Evolutionary conservation across 2,329 filamentous ascomycete genomes (phyloP).

Genomic region (Cladophialophora bantiana): DNA sequence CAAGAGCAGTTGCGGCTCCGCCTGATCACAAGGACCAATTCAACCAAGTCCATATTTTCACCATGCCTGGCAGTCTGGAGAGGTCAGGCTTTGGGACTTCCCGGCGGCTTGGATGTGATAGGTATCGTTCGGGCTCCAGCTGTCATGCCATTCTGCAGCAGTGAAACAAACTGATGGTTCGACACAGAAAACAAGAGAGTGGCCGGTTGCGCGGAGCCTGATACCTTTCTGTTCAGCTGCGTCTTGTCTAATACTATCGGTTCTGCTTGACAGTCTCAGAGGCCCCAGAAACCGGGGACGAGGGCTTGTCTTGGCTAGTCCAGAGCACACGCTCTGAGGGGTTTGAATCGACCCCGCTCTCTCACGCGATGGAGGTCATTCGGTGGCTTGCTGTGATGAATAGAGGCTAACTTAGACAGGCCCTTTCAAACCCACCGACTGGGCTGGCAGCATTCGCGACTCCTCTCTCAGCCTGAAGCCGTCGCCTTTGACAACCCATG

Average conservation of each 20-base stretch:
- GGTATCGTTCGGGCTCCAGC: conserved; percentile 7
- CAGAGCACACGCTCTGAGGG: not conserved
- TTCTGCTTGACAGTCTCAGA: conserved; percentile 1
- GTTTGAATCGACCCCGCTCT: not conserved
- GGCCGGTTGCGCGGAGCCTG: not conserved
- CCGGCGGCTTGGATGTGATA: conserved; percentile 17
- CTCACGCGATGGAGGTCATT: not conserved
- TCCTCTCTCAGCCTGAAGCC: conserved; percentile 2
- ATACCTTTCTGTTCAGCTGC: conserved; percentile 6
- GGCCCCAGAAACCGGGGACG: not conserved
- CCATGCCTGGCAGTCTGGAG: not conserved
- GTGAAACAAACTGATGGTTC: not conserved
- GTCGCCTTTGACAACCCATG: not conserved
- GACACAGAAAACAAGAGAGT: not conserved
- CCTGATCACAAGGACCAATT: conserved; percentile 23
- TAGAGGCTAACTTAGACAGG: conserved; percentile 9
- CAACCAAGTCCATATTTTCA: not conserved
- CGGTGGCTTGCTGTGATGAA: conserved; percentile 11
- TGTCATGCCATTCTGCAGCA: not conserved
- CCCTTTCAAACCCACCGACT: not conserved
- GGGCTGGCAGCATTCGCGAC: not conserved
- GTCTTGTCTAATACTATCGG: not conserved
- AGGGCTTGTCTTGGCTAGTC: not conserved
- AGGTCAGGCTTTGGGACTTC: conserved; percentile 15
- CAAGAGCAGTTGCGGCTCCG: conserved; percentile 9